phyloP scores from a whole-genome alignment of 225 moss, liverwort and hornwort species.

The Polytrichum formosum region DNA sequence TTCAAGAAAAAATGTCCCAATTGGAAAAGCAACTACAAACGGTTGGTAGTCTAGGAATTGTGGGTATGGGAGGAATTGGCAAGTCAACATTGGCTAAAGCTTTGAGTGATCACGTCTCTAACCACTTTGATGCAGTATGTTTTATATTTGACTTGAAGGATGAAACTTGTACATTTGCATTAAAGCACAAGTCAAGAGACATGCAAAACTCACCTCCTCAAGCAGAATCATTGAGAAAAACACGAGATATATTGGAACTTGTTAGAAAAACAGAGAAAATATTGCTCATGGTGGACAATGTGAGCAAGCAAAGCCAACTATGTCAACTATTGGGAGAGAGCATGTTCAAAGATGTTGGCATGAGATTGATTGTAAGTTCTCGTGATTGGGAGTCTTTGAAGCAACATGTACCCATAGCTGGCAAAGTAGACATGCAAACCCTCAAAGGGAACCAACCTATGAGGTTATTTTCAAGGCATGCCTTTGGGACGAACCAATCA shows the following conservation, averaged over 20 bases:
- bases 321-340: background rate
- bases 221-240: background rate
- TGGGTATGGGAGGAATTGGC: background rate
- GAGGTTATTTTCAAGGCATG: conserved; percentile 2
- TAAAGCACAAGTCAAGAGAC: background rate
- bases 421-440: conserved; percentile 7
- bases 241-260: background rate
- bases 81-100: background rate
- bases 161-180: background rate
- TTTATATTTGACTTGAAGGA: background rate
- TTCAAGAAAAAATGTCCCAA: background rate
- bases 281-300: background rate
- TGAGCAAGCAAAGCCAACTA: background rate
- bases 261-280: background rate
- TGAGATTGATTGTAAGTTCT: background rate
- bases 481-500: background rate
- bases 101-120: background rate
- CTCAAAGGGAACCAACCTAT: background rate
- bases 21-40: background rate
- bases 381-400: conserved; percentile 2
- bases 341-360: background rate
- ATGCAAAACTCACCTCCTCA: background rate
- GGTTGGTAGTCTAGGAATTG: background rate
- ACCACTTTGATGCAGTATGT: background rate
- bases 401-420: background rate